Conservation (phyloP, 139 green algal genomes). For the Chlorella sp. region DNA sequence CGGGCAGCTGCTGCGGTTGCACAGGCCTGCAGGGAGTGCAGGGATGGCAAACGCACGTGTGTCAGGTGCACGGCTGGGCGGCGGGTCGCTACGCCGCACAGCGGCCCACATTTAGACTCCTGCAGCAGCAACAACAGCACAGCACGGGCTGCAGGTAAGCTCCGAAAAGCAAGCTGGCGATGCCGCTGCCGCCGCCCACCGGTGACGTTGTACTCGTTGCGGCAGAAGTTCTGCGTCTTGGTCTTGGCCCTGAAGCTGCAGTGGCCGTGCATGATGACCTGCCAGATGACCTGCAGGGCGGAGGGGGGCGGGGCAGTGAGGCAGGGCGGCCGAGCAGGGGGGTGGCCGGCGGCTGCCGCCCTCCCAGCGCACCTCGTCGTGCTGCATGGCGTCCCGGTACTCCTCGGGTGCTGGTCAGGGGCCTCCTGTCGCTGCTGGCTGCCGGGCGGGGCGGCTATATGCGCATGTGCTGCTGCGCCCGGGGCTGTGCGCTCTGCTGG, state of each 20-base stretch:
- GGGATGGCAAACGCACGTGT: too few relatives aligned
- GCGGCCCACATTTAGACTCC: too few relatives aligned
- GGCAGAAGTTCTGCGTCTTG: conserved; percentile 95
- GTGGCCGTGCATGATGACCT: conserved; percentile 96
- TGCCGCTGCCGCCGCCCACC: conserved; percentile 41
- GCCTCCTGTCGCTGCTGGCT: background rate
- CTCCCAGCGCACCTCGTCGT: conserved; percentile 40
- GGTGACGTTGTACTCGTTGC: conserved; percentile 99
- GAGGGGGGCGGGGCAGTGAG: background rate
- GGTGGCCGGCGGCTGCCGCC: background rate
- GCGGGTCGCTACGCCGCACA: too few relatives aligned
- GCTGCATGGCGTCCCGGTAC: conserved; percentile 40
- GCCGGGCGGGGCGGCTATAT: background rate
- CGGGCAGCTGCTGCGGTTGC: conserved; percentile 94
- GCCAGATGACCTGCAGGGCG: conserved; percentile 52
- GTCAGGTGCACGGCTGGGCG: background rate
- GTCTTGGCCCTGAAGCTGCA: conserved; percentile 96
- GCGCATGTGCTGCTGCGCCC: background rate
- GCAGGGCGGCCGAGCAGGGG: background rate
- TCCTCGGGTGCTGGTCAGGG: too few relatives aligned
- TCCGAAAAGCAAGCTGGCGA: background rate
- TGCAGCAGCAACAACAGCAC: background rate
- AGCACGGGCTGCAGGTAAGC: background rate
- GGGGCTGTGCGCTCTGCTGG: too few relatives aligned
- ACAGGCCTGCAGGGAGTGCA: conserved; percentile 76